Evolutionary conservation across 306 rosid genomes (phyloP).

Genomic region (Quercus robur): DNA sequence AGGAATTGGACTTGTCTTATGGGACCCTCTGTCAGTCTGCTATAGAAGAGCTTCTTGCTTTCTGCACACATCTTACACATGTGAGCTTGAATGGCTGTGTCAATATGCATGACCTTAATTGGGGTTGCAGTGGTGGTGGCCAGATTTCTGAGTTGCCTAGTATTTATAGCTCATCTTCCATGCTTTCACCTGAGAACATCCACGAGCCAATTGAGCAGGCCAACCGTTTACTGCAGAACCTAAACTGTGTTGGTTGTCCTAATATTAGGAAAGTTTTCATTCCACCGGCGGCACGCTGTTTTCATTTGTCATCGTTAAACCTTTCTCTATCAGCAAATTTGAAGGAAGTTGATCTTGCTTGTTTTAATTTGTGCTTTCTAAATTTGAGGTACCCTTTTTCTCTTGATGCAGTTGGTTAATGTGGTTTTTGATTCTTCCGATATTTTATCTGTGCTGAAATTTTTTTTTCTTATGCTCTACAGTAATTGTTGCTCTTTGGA

Average conservation of each 20-base stretch:
- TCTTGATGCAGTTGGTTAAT: neutral
- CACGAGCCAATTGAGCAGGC: slow-evolving; percentile 51
- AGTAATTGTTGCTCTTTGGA: slow-evolving; percentile 88
- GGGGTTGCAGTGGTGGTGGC: slow-evolving; percentile 54
- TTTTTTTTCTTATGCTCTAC: slow-evolving; percentile 19
- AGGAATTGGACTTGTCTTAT: slow-evolving; percentile 92
- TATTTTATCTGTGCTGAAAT: slow-evolving; percentile 5
- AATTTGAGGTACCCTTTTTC: slow-evolving; percentile 65
- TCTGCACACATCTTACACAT: slow-evolving; percentile 84
- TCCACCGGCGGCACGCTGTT: slow-evolving; percentile 79
- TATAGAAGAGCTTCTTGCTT: slow-evolving; percentile 94
- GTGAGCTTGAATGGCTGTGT: slow-evolving; percentile 97
- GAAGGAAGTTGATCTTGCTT: slow-evolving; percentile 88
- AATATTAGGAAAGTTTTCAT: slow-evolving; percentile 88
- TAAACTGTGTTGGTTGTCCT: slow-evolving; percentile 89
- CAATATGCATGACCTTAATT: slow-evolving; percentile 93
- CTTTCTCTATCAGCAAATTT: slow-evolving; percentile 79
- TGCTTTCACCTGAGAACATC: slow-evolving; percentile 30
- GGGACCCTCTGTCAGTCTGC: slow-evolving; percentile 91
- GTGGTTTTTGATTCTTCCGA: slow-evolving; percentile 11
- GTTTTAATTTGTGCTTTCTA: slow-evolving; percentile 83
- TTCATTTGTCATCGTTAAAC: slow-evolving; percentile 58
- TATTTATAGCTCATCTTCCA: slow-evolving; percentile 27
- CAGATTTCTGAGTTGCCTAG: slow-evolving; percentile 35
- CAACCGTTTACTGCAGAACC: slow-evolving; percentile 75